phyloP scores from a whole-genome alignment of 106 monocot species.

The Allium fistulosum region DNA sequence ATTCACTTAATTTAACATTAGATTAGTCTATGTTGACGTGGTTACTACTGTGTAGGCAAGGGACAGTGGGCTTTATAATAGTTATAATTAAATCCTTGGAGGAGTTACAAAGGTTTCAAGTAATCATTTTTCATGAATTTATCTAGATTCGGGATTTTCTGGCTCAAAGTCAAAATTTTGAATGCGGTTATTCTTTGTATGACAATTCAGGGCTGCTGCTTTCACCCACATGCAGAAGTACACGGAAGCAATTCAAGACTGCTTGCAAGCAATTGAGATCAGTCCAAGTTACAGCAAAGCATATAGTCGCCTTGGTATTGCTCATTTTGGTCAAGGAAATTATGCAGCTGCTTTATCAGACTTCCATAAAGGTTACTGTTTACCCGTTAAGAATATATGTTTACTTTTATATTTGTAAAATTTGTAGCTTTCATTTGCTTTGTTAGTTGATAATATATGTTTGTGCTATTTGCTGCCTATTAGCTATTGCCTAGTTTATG shows the following conservation, averaged over 20 bases:
- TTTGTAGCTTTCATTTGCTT: conserved; percentile 2
- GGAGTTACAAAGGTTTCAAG: too few relatives aligned
- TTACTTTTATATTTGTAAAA: not conserved
- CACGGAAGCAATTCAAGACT: conserved; percentile 68
- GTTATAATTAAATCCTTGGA: too few relatives aligned
- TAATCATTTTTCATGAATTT: too few relatives aligned
- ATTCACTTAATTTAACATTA: too few relatives aligned
- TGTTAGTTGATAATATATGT: not conserved
- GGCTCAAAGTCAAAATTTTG: too few relatives aligned
- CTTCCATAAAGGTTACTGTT: conserved; percentile 32
- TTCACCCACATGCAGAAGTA: conserved; percentile 52
- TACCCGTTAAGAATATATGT: not conserved
- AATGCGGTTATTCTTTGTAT: too few relatives aligned
- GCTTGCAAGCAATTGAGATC: conserved; percentile 70
- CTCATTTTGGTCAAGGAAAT: conserved; percentile 61
- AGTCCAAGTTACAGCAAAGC: conserved; percentile 81
- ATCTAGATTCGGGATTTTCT: too few relatives aligned
- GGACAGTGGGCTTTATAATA: too few relatives aligned
- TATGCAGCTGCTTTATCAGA: conserved; percentile 56
- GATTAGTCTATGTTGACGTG: too few relatives aligned
- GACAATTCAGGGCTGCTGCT: conserved; percentile 72
- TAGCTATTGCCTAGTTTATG: not conserved
- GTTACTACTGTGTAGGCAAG: too few relatives aligned
- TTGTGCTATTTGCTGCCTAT: not conserved
- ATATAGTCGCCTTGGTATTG: conserved; percentile 73